Evolutionary conservation across 73 alveolate species (phyloP), one percentile per base, ranked within the genome.

Genomic region (Paramecium primaurelia): DNA sequence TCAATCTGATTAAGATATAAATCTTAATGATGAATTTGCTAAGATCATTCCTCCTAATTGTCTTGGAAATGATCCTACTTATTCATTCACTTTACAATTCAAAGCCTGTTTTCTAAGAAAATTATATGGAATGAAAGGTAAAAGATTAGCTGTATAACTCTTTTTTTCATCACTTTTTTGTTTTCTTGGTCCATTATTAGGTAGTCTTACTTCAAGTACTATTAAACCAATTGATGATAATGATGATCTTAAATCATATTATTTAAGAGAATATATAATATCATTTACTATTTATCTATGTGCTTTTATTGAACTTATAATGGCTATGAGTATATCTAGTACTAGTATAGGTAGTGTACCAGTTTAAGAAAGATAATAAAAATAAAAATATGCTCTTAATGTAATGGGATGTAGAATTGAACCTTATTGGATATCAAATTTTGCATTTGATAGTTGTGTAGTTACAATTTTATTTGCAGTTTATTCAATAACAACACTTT

Each of bases 381-480:
- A 71, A 38, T 64, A 71, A 18, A 89, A 89, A 71, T 89, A 89
- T 89, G 94, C 94, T 14, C 32, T 89, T 16, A 89, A 89, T 89
- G 94, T 89, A 2, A 89, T 89, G 94, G 94, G 94, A 45, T 89
- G 94, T 51, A 77, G 94, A 71, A 58, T 83, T 18, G 47, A 42
- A 20, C 94, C 94, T 9, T 89, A 89, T 38, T 89, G 94, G 94
- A 12, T 89, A 89, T 37, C 92, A 36, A 89, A 77, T 34, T 71
- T 89, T 8, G 37, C 25, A 30, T 89, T 71, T 45, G 94, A 89
- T 60, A 14, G 37, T n/a, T 20, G 91, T 26, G 91, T 80, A 6
- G 37, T 10, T 18, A 22, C 58, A 4, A 80, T 80, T 25, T 22
- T 80, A 14, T 80, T 80, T 45, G 6, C 18, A 3, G 9, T 80